A percentile compares a stretch with the other conserved stretches of the same genome.
phyloP scores from a whole-genome alignment of 1,284 basidiomycete species.

The Pseudozyma pruni region DNA sequence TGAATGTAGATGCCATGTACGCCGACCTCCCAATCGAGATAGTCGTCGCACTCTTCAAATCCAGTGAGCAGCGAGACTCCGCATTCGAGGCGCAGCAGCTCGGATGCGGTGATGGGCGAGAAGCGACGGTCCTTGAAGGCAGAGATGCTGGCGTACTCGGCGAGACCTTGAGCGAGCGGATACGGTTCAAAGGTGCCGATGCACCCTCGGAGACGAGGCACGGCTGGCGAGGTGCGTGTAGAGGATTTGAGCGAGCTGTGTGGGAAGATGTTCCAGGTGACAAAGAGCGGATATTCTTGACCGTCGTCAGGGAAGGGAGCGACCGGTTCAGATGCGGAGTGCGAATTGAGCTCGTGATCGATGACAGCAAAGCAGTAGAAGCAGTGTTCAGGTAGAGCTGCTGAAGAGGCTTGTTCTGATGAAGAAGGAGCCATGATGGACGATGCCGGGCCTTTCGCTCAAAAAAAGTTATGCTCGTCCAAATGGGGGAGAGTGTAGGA shows the following conservation, averaged over 20 bases:
- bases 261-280: constrained; percentile 87
- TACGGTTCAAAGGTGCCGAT: constrained; percentile 91
- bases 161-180: constrained; percentile 79
- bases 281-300: constrained; percentile 80
- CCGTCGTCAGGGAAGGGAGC: constrained; percentile 18
- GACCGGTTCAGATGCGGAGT: constrained; percentile 11
- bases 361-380: constrained; percentile 72
- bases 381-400: constrained; percentile 67
- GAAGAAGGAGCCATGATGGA: constrained; percentile 19
- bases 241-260: constrained; percentile 24
- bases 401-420: constrained; percentile 12
- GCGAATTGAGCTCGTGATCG: constrained; percentile 65
- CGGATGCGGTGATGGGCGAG: constrained; percentile 77
- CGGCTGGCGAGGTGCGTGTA: constrained; percentile 71
- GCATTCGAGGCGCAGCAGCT: constrained; percentile 85
- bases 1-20: constrained; percentile 90
- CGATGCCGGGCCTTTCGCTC: no score
- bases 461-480: no score
- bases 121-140: constrained; percentile 72
- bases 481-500: no score
- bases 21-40: constrained; percentile 92
- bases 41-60: constrained; percentile 84
- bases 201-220: constrained; percentile 83
- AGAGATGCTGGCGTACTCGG: constrained; percentile 83
- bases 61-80: constrained; percentile 90